Base-by-base conservation (phyloP, 352 stramenopile species). In the Plasmopara muralis region DNA sequence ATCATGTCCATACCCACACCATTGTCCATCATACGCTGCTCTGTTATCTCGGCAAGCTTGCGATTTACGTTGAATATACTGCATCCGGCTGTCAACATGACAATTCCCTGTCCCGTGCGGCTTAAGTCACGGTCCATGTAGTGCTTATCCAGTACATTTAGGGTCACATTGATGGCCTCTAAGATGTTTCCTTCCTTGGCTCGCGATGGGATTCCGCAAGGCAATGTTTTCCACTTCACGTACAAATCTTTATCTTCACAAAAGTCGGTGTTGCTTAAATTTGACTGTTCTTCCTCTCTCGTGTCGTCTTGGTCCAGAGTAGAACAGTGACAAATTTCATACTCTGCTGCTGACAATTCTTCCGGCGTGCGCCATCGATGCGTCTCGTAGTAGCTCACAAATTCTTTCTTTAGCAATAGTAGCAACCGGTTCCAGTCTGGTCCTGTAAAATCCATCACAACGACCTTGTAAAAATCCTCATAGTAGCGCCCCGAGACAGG, bases 11-110 rank as follows among this genome's bases (percentile, higher is more conserved):
- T 98, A 6, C 97, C 97, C 56, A 99, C 97, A 1, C 95, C 97
- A 64, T 98, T 98, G 76, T 99, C 96, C 94, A 99, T 98, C 95
- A 99, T 99, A 18, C 97, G 76, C 64, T 99, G 95, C 66, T 98
- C 98, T 4, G 95, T 99, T 44, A 99, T 97, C 42, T 92, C 74
- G 10, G 87, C 81, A 14, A 98, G 72, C 35, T 85, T 84, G 49
- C 90, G 87, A 43, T 97, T 79, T 0, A 98, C 95, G 40, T 97
- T 85, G 73, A 99, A 99, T n/a, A 98, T 88, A 30, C 96, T 94
- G 62, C 75, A 89, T 20, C 95, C 95, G n/a, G 96, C 78, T 6
- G 93, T 97, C 43, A 99, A 75, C 60, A 98, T 90, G 12, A 99
- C 89, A 46, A 99, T 97, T 29, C 74, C 91, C 50, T 99, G 97